These are phyloP conservation scores for Wolfiporia cocos DNA, from an alignment of 1,284 basidiomycete genomes.

Conservation along the genomic window DNA sequence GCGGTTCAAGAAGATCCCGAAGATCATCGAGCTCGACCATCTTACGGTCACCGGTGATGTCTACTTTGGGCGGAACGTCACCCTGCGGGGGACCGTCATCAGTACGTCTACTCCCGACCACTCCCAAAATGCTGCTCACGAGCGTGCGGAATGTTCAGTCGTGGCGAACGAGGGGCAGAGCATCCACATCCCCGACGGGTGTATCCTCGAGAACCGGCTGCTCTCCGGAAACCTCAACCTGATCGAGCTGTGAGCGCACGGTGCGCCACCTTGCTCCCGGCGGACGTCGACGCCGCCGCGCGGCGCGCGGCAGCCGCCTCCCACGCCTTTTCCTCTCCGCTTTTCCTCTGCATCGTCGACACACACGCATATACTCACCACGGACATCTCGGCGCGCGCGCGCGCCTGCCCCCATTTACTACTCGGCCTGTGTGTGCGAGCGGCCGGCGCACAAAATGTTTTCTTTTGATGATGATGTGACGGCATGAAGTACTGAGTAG, in stretches of 20 bases:
- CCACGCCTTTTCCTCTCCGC: not conserved
- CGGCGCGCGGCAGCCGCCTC: not conserved
- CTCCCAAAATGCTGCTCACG: not conserved
- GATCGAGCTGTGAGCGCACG: constrained; percentile 28
- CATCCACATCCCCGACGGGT: constrained; percentile 95
- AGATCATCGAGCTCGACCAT: constrained; percentile 92
- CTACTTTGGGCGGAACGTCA: constrained; percentile 92
- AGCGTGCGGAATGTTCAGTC: constrained; percentile 29
- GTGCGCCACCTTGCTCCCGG: no score
- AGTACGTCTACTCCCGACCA: constrained; percentile 29
- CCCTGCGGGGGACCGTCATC: constrained; percentile 84
- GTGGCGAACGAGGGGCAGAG: constrained; percentile 91
- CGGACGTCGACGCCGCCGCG: not conserved
- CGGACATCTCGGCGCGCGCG: not conserved
- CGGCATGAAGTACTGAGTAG: no score
- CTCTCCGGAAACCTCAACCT: constrained; percentile 50
- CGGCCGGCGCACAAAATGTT: no score
- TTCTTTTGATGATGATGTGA: no score
- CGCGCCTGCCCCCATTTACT: not conserved
- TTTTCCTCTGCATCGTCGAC: not conserved
- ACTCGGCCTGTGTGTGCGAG: no score
- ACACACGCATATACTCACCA: not conserved
- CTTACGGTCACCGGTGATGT: constrained; percentile 97
- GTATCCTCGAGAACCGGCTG: constrained; percentile 86
- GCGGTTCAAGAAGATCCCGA: constrained; percentile 95